Evolutionary conservation across 164 flowering plant genomes (phyloP).

Genomic region (Magnolia changhungtana): DNA sequence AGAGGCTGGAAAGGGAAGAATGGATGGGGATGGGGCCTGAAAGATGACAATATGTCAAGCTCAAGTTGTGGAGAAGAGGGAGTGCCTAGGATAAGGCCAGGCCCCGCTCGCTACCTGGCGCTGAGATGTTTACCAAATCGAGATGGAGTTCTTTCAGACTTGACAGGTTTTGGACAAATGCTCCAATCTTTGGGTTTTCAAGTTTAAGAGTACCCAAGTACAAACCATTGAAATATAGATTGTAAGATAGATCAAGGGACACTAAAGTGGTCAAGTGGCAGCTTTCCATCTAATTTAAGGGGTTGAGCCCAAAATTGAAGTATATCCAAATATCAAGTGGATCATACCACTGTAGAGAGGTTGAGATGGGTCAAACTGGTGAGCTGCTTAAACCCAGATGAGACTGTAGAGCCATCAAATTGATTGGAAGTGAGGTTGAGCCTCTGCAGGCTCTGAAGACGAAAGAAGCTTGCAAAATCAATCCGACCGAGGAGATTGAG

Average conservation of each 20-base stretch:
- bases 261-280: constrained; percentile 28
- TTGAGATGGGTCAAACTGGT: not conserved
- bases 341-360: too few relatives aligned
- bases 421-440: constrained; percentile 11
- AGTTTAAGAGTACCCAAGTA: constrained; percentile 23
- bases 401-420: not conserved
- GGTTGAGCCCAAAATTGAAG: not conserved
- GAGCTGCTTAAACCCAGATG: constrained; percentile 6
- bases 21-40: constrained; percentile 37
- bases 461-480: constrained; percentile 1
- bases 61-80: constrained; percentile 28
- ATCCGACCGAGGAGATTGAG: not conserved
- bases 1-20: constrained; percentile 20
- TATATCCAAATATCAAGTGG: too few relatives aligned
- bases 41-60: constrained; percentile 2
- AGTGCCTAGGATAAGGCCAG: constrained; percentile 28
- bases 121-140: constrained; percentile 11
- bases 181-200: constrained; percentile 27
- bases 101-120: constrained; percentile 33
- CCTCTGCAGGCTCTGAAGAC: constrained; percentile 3
- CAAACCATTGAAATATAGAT: too few relatives aligned
- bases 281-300: too few relatives aligned
- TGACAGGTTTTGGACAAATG: constrained; percentile 25
- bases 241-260: constrained; percentile 27
- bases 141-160: constrained; percentile 21